Percentiles rank a stretch among this genome's conserved stretches.
Conservation (phyloP, 2,329 filamentous ascomycete species). For the Neoascochyta sp. region DNA sequence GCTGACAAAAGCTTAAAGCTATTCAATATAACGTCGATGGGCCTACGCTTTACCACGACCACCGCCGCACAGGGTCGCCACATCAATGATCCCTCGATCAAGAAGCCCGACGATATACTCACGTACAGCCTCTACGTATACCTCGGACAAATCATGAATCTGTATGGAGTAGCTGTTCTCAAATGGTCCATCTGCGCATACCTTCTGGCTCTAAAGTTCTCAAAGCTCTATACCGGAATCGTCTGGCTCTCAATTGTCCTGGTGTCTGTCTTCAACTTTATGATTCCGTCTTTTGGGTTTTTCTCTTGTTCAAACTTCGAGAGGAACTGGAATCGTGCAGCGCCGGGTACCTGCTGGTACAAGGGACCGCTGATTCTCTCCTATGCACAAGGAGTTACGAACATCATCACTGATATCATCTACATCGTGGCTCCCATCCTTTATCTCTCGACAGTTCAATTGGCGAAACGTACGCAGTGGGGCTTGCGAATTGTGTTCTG, state of each 20-base stretch:
- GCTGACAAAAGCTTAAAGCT: constrained; percentile 7
- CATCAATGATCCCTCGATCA: constrained; percentile 20
- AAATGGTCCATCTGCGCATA: constrained; percentile 30
- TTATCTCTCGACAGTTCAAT: constrained; percentile 23
- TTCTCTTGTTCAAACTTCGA: constrained; percentile 26
- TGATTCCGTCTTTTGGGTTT: constrained; percentile 15
- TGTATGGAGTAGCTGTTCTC: constrained; percentile 22
- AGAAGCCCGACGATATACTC: constrained; percentile 11
- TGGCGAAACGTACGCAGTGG: constrained; percentile 23
- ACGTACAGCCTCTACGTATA: constrained; percentile 21
- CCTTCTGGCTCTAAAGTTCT: constrained; percentile 23
- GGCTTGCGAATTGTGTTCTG: constrained; percentile 25
- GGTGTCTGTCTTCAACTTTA: constrained; percentile 22
- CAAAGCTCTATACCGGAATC: constrained; percentile 15
- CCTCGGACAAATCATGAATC: constrained; percentile 21
- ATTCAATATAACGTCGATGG: constrained; percentile 14
- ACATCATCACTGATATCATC: constrained; percentile 26
- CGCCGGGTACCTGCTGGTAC: constrained; percentile 21
- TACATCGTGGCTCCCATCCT: constrained; percentile 26
- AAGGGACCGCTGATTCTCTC: constrained; percentile 11
- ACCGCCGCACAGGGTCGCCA: constrained; percentile 19
- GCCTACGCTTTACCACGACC: constrained; percentile 14
- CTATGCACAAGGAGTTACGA: constrained; percentile 20
- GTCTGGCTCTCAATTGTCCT: constrained; percentile 24
- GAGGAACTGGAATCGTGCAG: constrained; percentile 22